Base-by-base conservation (phyloP, 2,329 filamentous ascomycete species). In the Aureobasidium sp. region DNA sequence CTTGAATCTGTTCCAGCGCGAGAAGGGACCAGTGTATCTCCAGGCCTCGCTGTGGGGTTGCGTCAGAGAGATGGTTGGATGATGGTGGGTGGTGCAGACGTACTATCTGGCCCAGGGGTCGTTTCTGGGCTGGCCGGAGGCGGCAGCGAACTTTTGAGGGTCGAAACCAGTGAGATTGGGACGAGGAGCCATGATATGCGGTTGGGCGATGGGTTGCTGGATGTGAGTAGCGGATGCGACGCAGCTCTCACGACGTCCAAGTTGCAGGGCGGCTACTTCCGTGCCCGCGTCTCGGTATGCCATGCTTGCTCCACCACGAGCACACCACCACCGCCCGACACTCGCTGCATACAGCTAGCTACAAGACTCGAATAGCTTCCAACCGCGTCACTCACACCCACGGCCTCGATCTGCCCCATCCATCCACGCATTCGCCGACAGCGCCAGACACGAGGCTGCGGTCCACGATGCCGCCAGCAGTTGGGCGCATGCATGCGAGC, bases 161-260 rank as follows among this genome's bases (percentile, higher is more conserved):
- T 94, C 88, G 82, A 97, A 97, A 78, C 93, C 93, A 70, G 93
- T 97, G 77, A 95, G 85, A 82, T 90, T 91, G 73, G 84, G 81
- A 79, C 76, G 75, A 34, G 68, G 68, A 68, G 81, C 75, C 81
- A 84, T 83, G 59, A n/a, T 51, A n/a, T 30, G 53, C 14, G 41
- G 44, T 13, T 7, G 21, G 44, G 16, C 30, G 54, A 45, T 59
- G 55, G 21, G 25, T 3, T 47, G 44, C 27, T 39, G 25, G 13
- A 39, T 8, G 25, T 6, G 30, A 10, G 25, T 36, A 25, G 39
- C 32, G 32, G 44, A 49, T 59, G 55, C 55, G 55, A 48, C 10
- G 32, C 42, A 49, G 55, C 42, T 49, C 16, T 45, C 21, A 14
- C 29, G 55, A 37, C 44, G 55, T 30, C 13, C 16, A 34, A 29